phyloP scores from a whole-genome alignment of 257 asterid species.

The Osmanthus fragrans region DNA sequence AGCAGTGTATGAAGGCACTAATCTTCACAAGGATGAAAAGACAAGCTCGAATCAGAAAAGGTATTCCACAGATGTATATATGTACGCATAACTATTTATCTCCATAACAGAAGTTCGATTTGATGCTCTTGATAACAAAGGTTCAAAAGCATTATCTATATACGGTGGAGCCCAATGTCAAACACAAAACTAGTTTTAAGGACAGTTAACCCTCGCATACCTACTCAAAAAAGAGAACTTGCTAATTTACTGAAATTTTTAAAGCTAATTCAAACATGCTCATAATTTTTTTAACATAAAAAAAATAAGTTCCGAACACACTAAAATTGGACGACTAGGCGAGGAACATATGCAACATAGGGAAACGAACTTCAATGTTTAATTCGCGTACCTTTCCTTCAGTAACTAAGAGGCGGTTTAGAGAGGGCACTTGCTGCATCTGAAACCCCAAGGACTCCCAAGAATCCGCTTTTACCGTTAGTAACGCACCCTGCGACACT shows the following conservation, averaged over 20 bases:
- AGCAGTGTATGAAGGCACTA: constrained; percentile 88
- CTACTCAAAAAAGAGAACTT: neutral
- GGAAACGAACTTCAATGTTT: neutral
- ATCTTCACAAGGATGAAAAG: constrained; percentile 40
- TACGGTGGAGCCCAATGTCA: neutral
- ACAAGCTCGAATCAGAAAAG: constrained; percentile 16
- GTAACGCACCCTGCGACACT: constrained; percentile 75
- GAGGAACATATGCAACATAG: neutral
- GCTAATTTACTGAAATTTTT: neutral
- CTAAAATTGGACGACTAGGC: neutral
- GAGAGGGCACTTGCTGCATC: constrained; percentile 82
- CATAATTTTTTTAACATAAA: neutral
- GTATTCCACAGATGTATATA: constrained; percentile 1
- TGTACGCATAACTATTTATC: neutral
- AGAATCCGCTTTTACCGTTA: constrained; percentile 56
- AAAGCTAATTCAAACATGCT: neutral
- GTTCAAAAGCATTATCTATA: constrained; percentile 4
- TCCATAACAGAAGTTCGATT: neutral
- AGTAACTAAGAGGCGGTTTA: constrained; percentile 45
- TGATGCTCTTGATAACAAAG: neutral
- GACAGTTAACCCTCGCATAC: neutral
- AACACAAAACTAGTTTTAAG: neutral
- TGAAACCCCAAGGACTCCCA: constrained; percentile 84
- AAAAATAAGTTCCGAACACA: neutral
- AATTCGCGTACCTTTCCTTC: constrained; percentile 71